Percentiles rank a stretch among this genome's conserved stretches.
These are phyloP conservation scores for Pterocarpus macrocarpus DNA, from an alignment of 306 rosid species.

Conservation along the genomic window DNA sequence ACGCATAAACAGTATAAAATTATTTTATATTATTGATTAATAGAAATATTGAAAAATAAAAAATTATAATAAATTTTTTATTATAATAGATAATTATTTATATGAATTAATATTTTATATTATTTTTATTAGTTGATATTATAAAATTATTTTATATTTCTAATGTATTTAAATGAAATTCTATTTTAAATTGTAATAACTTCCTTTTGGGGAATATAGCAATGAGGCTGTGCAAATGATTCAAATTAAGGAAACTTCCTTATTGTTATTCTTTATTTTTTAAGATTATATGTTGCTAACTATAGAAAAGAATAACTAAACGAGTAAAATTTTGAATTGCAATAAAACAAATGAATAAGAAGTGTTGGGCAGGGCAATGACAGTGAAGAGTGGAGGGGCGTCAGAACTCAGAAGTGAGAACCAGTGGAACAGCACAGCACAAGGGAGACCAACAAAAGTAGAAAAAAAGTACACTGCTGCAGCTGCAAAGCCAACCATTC, in stretches of 20 bases:
- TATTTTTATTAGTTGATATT: too few species aligned
- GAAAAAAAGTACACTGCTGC: not conserved
- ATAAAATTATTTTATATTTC: too few species aligned
- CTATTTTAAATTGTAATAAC: not conserved
- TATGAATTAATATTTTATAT: too few species aligned
- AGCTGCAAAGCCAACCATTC: not conserved
- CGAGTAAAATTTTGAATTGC: slow-evolving; percentile 9
- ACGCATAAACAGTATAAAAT: too few species aligned
- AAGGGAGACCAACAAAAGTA: not conserved
- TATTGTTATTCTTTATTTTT: not conserved
- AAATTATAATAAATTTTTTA: too few species aligned
- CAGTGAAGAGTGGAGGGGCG: slow-evolving; percentile 9
- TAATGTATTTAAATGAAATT: too few species aligned
- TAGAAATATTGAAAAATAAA: too few species aligned
- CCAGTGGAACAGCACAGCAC: slow-evolving; percentile 16
- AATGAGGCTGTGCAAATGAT: not conserved
- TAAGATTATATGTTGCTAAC: not conserved
- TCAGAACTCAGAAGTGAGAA: slow-evolving; percentile 1
- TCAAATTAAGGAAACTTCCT: not conserved
- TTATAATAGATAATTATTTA: too few species aligned
- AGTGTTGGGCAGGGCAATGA: not conserved
- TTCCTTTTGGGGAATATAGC: not conserved
- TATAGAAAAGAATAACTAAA: not conserved
- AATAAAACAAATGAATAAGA: slow-evolving; percentile 15
- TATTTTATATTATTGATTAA: too few species aligned